Conservation (phyloP, 2,329 filamentous ascomycete species). For the Xylariaceae sp. region DNA sequence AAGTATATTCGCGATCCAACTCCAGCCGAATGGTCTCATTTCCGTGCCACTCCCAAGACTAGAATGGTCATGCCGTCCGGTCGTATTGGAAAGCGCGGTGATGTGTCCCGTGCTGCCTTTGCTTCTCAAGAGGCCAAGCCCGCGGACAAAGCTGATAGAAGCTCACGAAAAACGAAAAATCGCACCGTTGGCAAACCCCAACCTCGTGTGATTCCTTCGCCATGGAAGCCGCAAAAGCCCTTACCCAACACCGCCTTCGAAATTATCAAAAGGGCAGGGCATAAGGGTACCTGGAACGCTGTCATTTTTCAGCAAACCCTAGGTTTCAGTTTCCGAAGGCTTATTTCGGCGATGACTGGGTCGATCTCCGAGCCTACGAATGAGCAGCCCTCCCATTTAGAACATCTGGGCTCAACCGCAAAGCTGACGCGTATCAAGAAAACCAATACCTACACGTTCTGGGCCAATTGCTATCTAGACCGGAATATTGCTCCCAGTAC, state of each 20-base stretch:
- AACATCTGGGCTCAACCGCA: constrained; percentile 37
- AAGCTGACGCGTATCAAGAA: constrained; percentile 37
- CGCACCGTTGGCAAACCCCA: constrained; percentile 6
- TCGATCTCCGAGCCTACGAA: constrained; percentile 31
- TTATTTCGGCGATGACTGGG: constrained; percentile 32
- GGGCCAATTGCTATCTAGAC: constrained; percentile 16
- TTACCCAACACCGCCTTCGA: constrained; percentile 32
- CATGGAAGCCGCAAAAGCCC: constrained; percentile 34
- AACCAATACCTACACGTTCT: constrained; percentile 40
- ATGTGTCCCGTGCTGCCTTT: constrained; percentile 27
- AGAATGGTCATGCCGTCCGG: constrained; percentile 29
- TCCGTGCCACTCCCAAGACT: constrained; percentile 46
- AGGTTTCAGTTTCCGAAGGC: constrained; percentile 32
- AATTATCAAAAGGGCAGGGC: constrained; percentile 32
- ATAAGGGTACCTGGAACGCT: constrained; percentile 31
- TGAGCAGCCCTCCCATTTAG: constrained; percentile 38
- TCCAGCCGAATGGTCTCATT: constrained; percentile 51
- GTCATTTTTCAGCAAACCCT: constrained; percentile 31
- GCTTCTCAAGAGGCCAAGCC: constrained; percentile 18
- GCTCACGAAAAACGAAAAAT: constrained; percentile 6
- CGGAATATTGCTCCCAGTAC: background rate
- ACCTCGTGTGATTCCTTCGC: constrained; percentile 18
- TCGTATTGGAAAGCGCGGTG: constrained; percentile 28
- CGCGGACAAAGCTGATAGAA: constrained; percentile 15
- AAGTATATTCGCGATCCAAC: constrained; percentile 53